A percentile compares a stretch with the other conserved stretches of the same genome.
These are phyloP conservation scores for Ettlia oleoabundans DNA, from an alignment of 139 green algal genomes.

Conservation along the genomic window DNA sequence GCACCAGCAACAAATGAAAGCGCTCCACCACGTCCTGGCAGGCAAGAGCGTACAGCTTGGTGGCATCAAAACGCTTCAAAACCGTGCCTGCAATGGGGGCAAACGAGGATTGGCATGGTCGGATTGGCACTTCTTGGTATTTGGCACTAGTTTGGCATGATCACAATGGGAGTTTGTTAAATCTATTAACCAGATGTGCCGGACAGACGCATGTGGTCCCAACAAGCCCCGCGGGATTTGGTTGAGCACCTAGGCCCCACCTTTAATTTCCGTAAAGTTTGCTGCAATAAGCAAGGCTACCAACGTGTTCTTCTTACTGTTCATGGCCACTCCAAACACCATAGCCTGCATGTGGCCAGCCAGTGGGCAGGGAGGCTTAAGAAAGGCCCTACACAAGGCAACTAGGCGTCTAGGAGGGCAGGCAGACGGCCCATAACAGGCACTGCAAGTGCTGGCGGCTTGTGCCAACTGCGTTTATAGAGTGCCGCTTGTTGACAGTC, in stretches of 20 bases:
- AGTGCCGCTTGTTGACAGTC: too few relatives aligned
- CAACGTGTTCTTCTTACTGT: constrained; percentile 75
- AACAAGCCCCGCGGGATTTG: too few relatives aligned
- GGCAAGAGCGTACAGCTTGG: constrained; percentile 67
- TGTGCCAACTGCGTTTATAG: too few relatives aligned
- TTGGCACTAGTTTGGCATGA: too few relatives aligned
- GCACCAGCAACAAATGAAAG: constrained; percentile 82
- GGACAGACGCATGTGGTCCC: too few relatives aligned
- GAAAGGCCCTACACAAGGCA: too few relatives aligned
- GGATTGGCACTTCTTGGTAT: too few relatives aligned
- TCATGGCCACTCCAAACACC: constrained; percentile 84
- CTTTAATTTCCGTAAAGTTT: constrained; percentile 95
- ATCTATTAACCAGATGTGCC: too few relatives aligned
- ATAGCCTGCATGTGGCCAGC: constrained; percentile 62
- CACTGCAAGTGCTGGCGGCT: too few relatives aligned
- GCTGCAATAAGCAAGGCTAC: constrained; percentile 87
- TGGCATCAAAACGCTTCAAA: constrained; percentile 74
- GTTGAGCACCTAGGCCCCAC: constrained; percentile 17
- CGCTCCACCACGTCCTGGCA: constrained; percentile 90
- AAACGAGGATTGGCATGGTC: too few relatives aligned
- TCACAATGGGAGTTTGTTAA: too few relatives aligned
- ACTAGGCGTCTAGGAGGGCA: background rate
- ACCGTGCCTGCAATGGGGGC: constrained; percentile 73
- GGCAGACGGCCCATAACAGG: background rate
- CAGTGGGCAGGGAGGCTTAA: too few relatives aligned